These are phyloP conservation scores for Nemania diffusa DNA, from an alignment of 2,329 filamentous ascomycete genomes.

Conservation along the genomic window DNA sequence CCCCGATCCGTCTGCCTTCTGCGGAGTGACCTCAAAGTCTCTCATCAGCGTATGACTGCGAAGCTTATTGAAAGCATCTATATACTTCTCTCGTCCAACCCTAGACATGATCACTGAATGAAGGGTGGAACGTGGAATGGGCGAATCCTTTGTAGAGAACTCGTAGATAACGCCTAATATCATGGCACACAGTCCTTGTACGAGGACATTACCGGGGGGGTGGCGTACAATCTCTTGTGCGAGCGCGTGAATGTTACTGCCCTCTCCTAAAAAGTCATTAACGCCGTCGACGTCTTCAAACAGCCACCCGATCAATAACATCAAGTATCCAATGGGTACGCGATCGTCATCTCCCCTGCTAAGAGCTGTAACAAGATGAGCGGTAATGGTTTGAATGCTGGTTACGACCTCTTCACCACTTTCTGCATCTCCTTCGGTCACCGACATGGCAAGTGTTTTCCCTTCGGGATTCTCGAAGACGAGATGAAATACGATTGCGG, in stretches of 20 bases:
- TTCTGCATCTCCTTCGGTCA: constrained; percentile 89
- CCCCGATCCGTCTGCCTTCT: constrained; percentile 67
- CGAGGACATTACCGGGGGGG: constrained; percentile 69
- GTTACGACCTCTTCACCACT: constrained; percentile 95
- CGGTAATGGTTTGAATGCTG: constrained; percentile 86
- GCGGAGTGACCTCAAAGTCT: constrained; percentile 88
- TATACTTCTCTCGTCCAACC: constrained; percentile 86
- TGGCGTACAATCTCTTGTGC: constrained; percentile 77
- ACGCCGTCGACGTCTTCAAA: constrained; percentile 93
- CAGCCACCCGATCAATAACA: constrained; percentile 88
- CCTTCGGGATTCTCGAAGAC: constrained; percentile 82
- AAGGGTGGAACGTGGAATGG: constrained; percentile 82
- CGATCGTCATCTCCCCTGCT: constrained; percentile 81
- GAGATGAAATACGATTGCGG: constrained; percentile 86
- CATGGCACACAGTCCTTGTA: constrained; percentile 85
- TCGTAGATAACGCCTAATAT: constrained; percentile 92
- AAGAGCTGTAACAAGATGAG: constrained; percentile 84
- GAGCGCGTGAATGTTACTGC: constrained; percentile 88
- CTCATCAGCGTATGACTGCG: constrained; percentile 81
- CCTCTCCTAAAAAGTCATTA: constrained; percentile 91
- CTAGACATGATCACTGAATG: constrained; percentile 80
- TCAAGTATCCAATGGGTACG: constrained; percentile 84
- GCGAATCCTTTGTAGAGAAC: constrained; percentile 97
- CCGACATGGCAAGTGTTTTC: constrained; percentile 80
- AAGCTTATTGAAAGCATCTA: constrained; percentile 81